phyloP scores from a whole-genome alignment of 345 rosid species.

The Diplotaxis tenuifolia region DNA sequence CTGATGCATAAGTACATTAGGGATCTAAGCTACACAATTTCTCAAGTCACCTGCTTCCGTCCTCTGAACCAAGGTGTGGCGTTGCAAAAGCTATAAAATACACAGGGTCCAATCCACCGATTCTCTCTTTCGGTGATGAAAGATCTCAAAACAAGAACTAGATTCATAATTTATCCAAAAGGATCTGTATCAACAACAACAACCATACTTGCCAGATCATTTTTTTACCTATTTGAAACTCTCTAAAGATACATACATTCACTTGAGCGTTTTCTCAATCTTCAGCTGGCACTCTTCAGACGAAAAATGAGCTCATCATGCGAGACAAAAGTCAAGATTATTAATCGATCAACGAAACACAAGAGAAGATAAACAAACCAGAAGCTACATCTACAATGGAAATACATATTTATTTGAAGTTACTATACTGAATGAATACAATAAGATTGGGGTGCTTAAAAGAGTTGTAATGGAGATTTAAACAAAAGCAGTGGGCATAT shows the following conservation, averaged over 20 bases:
- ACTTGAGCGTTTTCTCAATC: neutral
- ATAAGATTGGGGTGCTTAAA: too few relatives aligned
- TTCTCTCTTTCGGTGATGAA: conserved; percentile 34
- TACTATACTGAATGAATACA: too few relatives aligned
- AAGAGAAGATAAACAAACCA: neutral
- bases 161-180: conserved; percentile 7
- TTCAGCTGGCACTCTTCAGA: conserved; percentile 53
- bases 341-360: neutral
- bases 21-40: neutral
- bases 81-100: conserved; percentile 79
- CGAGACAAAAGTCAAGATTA: conserved; percentile 8
- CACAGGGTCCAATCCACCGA: too few relatives aligned
- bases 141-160: neutral
- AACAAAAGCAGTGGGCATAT: too few relatives aligned
- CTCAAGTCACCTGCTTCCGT: conserved; percentile 66
- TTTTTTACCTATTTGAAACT: neutral
- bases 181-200: conserved; percentile 11
- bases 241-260: conserved; percentile 19
- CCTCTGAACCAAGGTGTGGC: conserved; percentile 89
- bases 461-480: too few relatives aligned
- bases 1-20: neutral
- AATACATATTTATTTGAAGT: too few relatives aligned
- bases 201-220: neutral
- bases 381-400: conserved; percentile 16
- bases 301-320: conserved; percentile 92